Conservation (phyloP, 1,139 yeast genomes). For the Kodamaea alishanica region DNA sequence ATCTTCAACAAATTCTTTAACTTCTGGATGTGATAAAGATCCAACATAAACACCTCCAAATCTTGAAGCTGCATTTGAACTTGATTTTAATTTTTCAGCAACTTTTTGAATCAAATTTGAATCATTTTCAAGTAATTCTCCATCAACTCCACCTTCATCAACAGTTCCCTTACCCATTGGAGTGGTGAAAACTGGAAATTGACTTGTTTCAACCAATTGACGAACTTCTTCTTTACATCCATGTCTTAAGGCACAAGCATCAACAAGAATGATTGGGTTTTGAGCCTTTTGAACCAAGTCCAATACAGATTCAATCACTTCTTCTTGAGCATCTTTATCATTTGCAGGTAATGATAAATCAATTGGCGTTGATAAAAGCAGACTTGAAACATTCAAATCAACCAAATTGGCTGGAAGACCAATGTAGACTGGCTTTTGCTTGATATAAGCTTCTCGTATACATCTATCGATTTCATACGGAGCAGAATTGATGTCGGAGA, state of each 20-base stretch:
- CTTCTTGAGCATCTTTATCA: constrained; percentile 29
- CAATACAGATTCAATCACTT: constrained; percentile 28
- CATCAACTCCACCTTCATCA: constrained; percentile 29
- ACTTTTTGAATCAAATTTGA: constrained; percentile 25
- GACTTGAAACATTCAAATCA: constrained; percentile 30
- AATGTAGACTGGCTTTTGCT: constrained; percentile 38
- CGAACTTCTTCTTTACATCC: constrained; percentile 29
- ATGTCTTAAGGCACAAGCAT: constrained; percentile 38
- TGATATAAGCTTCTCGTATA: constrained; percentile 33
- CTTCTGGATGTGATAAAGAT: constrained; percentile 18
- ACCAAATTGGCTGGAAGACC: constrained; percentile 40
- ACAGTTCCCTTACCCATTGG: constrained; percentile 22
- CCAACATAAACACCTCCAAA: constrained; percentile 23
- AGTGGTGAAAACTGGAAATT: constrained; percentile 22
- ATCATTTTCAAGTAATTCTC: constrained; percentile 25
- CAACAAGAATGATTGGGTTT: constrained; percentile 34
- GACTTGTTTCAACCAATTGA: constrained; percentile 28
- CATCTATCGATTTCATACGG: constrained; percentile 34
- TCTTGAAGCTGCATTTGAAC: constrained; percentile 10
- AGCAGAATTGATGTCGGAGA: constrained; percentile 29
- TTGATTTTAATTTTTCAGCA: constrained; percentile 21
- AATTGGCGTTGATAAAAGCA: constrained; percentile 29
- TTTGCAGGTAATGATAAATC: constrained; percentile 28
- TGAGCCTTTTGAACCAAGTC: constrained; percentile 26
- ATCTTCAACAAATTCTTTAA: constrained; percentile 16